Percentiles rank a stretch among this genome's conserved stretches.
phyloP scores from a whole-genome alignment of 805 yeast genomes.

The Starmerella floricola region DNA sequence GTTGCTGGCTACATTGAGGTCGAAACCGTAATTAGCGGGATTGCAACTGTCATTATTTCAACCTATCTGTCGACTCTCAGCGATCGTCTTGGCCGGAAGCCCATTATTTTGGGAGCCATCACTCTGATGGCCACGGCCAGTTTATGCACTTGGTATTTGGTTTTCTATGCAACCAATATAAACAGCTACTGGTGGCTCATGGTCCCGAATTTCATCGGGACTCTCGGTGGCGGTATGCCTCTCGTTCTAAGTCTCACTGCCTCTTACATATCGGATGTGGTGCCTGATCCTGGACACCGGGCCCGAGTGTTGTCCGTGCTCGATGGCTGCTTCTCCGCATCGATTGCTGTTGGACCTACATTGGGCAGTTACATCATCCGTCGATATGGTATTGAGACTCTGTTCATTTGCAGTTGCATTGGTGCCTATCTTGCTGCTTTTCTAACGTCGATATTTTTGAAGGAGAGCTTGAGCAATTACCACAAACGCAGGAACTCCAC shows the following conservation, averaged over 20 bases:
- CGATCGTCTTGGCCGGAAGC: conserved; percentile 23
- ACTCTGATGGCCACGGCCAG: conserved; percentile 11
- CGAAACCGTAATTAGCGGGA: conserved; percentile 13
- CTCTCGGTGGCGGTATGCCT: conserved; percentile 20
- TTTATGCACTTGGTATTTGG: conserved; percentile 19
- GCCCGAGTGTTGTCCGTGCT: conserved; percentile 17
- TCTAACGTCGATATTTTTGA: conserved; percentile 10
- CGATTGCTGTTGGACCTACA: conserved; percentile 22
- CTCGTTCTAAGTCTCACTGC: conserved; percentile 16
- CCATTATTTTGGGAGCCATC: conserved; percentile 16
- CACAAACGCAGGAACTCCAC: conserved; percentile 17
- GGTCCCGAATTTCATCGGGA: conserved; percentile 19
- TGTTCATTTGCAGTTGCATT: conserved; percentile 10
- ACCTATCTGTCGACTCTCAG: conserved; percentile 20
- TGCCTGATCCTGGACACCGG: conserved; percentile 18
- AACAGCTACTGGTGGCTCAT: conserved; percentile 21
- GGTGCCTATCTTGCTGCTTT: conserved; percentile 9
- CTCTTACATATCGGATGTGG: conserved; percentile 22
- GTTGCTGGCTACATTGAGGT: conserved; percentile 19
- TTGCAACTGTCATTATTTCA: conserved; percentile 11
- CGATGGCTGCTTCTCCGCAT: conserved; percentile 20
- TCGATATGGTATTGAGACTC: conserved; percentile 12
- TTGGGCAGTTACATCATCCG: conserved; percentile 19
- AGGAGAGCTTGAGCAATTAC: conserved; percentile 19
- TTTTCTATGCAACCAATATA: conserved; percentile 17